Conservation (phyloP, 2,329 filamentous ascomycete genomes). For the Penicillium sp. region DNA sequence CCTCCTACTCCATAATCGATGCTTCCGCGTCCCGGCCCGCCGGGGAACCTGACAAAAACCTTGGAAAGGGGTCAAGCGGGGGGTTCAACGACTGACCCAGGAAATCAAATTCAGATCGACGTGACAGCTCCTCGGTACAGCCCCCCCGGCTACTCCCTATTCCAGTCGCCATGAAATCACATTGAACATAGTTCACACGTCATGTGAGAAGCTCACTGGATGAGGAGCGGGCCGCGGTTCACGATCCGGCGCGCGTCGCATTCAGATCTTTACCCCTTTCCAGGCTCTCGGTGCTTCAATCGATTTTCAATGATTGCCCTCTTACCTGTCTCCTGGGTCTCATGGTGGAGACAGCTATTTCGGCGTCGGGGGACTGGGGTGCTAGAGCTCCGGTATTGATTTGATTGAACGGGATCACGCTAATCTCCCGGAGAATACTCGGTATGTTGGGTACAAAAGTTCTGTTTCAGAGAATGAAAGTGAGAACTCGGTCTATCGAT, state of each 20-base stretch:
- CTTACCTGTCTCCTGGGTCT: conserved; percentile 11
- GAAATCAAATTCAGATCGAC: conserved; percentile 3
- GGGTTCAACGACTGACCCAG: background rate
- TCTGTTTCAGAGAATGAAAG: background rate
- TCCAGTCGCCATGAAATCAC: background rate
- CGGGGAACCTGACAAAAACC: conserved; percentile 9
- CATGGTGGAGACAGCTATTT: background rate
- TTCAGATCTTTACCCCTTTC: conserved; percentile 1
- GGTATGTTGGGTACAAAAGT: background rate
- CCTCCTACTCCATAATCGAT: conserved; percentile 6
- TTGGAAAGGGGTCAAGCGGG: background rate
- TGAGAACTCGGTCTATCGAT: background rate
- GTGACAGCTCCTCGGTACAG: conserved; percentile 9
- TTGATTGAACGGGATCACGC: background rate
- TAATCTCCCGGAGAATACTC: background rate
- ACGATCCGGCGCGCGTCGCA: conserved; percentile 9
- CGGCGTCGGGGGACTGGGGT: background rate
- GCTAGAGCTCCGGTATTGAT: background rate
- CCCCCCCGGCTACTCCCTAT: background rate
- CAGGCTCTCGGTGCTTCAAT: conserved; percentile 10
- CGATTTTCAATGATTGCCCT: conserved; percentile 1
- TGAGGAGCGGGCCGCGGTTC: conserved; percentile 12
- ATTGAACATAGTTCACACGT: background rate
- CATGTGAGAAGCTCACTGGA: background rate
- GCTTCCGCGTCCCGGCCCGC: conserved; percentile 9